phyloP scores from a whole-genome alignment of 805 yeast species.

The Candida pseudofarinosa region DNA sequence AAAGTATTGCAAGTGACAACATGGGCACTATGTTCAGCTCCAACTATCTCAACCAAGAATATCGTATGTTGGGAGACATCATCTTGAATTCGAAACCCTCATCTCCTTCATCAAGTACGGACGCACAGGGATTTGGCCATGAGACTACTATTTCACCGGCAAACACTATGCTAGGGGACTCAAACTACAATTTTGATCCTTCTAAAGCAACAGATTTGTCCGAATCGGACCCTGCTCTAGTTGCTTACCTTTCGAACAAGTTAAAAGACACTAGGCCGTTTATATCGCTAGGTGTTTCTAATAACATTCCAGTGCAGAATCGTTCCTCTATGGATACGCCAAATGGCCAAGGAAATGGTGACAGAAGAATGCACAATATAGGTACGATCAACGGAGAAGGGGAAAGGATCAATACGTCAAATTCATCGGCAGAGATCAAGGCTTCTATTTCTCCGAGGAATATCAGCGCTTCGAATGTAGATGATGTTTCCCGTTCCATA shows the following conservation, averaged over 20 bases:
- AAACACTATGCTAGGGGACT: constrained; percentile 6
- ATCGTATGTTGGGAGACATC: constrained; percentile 48
- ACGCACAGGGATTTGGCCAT: constrained; percentile 12
- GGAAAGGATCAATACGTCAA: neutral
- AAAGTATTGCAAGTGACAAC: neutral
- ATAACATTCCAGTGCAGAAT: constrained; percentile 2
- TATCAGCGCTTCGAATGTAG: neutral
- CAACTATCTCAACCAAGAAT: constrained; percentile 48
- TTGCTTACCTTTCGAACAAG: neutral
- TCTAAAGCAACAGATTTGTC: neutral
- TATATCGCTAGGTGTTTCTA: constrained; percentile 33
- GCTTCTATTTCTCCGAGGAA: neutral
- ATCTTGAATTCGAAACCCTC: constrained; percentile 37
- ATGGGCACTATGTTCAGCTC: constrained; percentile 29
- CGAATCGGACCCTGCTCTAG: neutral
- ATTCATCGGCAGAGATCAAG: neutral
- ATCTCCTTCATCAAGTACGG: constrained; percentile 34
- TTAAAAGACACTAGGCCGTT: constrained; percentile 34
- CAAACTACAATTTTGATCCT: constrained; percentile 1
- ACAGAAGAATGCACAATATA: neutral
- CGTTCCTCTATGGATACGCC: constrained; percentile 4
- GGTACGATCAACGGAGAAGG: neutral
- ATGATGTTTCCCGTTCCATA: no score
- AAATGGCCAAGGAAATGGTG: neutral
- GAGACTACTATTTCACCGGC: constrained; percentile 6